Conservation (phyloP, 1,139 yeast genomes). For the Saccharomyces pastorianus region DNA sequence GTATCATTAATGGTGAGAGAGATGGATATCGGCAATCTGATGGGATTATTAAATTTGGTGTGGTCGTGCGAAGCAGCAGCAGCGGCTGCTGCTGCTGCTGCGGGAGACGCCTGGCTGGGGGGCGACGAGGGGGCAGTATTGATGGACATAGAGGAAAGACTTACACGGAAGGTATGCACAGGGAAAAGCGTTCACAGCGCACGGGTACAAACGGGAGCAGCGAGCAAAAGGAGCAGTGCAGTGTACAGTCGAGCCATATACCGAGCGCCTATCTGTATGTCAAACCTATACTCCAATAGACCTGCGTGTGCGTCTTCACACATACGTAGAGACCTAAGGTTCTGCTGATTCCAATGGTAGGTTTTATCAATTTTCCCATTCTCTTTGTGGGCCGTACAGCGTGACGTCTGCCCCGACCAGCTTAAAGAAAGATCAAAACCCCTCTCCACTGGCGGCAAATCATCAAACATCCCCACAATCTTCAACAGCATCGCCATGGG, state of each 20-base stretch:
- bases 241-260: neutral
- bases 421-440: neutral
- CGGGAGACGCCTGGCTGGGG: neutral
- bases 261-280: neutral
- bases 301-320: neutral
- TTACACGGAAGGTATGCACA: neutral
- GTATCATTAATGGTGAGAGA: neutral
- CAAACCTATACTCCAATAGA: neutral
- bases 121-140: neutral
- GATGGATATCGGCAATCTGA: neutral
- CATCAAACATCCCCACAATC: neutral
- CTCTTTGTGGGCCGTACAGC: neutral
- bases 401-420: neutral
- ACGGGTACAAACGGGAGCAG: neutral
- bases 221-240: neutral
- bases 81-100: neutral
- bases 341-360: conserved; percentile 6
- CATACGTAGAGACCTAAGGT: neutral
- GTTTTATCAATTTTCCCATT: conserved; percentile 2
- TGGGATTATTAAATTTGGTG: neutral
- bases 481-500: neutral
- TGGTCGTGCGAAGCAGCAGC: neutral
- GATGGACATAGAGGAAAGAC: neutral
- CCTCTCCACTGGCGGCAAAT: neutral
- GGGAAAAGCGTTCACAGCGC: neutral